These are phyloP conservation scores for Pulveroboletus sp. DNA, from an alignment of 768 basidiomycete genomes.

Conservation along the genomic window DNA sequence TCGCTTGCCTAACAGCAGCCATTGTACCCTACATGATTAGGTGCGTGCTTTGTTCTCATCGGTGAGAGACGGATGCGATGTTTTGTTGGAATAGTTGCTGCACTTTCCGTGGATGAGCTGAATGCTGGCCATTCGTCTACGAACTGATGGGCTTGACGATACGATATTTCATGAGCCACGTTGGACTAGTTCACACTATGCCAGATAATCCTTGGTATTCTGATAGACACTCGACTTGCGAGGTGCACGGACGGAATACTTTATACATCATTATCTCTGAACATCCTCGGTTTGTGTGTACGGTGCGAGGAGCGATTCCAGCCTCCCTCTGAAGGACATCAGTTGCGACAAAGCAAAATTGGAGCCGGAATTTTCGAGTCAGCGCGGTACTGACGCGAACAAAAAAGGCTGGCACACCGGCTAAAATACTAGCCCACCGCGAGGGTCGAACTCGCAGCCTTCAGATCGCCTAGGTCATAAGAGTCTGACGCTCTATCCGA, in stretches of 20 bases:
- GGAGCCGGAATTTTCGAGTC: too few relatives aligned
- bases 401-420: too few relatives aligned
- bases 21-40: conserved; percentile 74
- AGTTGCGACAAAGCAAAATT: background rate
- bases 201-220: background rate
- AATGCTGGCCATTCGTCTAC: conserved; percentile 27
- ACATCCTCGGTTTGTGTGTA: background rate
- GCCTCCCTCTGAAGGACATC: too few relatives aligned
- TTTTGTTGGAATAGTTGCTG: conserved; percentile 54
- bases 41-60: conserved; percentile 36
- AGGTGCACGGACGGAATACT: conserved; percentile 12
- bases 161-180: conserved; percentile 13
- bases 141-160: conserved; percentile 15
- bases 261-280: conserved; percentile 22
- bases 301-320: background rate
- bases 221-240: conserved; percentile 6
- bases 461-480: conserved; percentile 48
- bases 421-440: conserved; percentile 50
- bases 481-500: conserved; percentile 67
- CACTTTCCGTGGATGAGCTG: conserved; percentile 63
- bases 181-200: conserved; percentile 2
- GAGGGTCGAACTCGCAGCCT: conserved; percentile 64
- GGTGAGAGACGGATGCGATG: background rate
- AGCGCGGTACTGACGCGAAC: too few relatives aligned
- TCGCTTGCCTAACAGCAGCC: conserved; percentile 60